Base-by-base conservation (phyloP, 495 filamentous ascomycete genomes). In the Penicillium argentinense region DNA sequence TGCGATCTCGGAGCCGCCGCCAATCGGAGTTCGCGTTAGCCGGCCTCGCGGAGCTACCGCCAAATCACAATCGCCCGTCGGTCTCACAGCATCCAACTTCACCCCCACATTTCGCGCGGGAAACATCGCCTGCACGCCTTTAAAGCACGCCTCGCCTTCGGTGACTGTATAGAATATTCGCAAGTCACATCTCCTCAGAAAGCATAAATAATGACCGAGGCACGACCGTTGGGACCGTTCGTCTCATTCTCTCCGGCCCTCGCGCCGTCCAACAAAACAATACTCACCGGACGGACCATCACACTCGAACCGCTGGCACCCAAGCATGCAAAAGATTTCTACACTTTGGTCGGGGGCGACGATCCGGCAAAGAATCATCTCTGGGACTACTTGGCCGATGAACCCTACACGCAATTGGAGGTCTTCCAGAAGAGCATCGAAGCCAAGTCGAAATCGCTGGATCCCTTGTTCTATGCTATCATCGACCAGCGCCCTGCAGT, bases 331-430 rank as follows among this genome's bases (percentile, higher is more conserved):
- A 53, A 63, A 28, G 60, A 62, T 2, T 63, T 80, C 12, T 78
- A 63, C 42, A 51, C 55, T 25, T 54, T 66, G 9, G 43, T 75
- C 33, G 63, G 68, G 18, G 71, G 68, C 8, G 49, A 48, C 3
- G 51, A 62, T 12, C 60, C 67, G 30, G 51, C 54, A 2, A 33
- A 33, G 9, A 36, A 32, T 3, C 47, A 65, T 16, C 61, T 79
- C 3, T 81, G 75, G 68, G 67, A 69, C 27, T 80, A 77, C 54
- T 59, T 81, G 56, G 47, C 51, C 5, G 54, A 59, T 21, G 77
- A 68, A 0, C 75, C 76, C 0, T 76, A 62, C 46, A 5, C 46
- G 4, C 55, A 72, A 4, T 21, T 65, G 11, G 48, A 49, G 0
- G 43, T 52, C 1, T 73, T 79, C 52, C 54, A 59, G 16, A 42